phyloP scores from a whole-genome alignment of 2,329 filamentous ascomycete species.

The Stylonectria norvegica region DNA sequence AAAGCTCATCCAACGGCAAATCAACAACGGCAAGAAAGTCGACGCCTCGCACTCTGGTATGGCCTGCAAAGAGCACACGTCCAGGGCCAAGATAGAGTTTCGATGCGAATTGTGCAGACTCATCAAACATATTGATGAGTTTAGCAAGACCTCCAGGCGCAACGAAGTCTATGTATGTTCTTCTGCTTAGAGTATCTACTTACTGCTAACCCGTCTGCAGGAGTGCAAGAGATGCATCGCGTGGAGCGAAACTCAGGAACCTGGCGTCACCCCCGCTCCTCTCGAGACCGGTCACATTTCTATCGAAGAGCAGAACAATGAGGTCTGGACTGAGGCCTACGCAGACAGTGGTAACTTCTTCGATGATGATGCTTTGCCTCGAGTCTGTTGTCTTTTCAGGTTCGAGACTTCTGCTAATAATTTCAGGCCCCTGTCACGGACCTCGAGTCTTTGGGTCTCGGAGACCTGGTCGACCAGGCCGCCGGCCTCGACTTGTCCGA shows the following conservation, averaged over 20 bases:
- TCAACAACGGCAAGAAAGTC: constrained; percentile 10
- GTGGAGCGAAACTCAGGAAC: constrained; percentile 37
- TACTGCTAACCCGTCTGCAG: constrained; percentile 23
- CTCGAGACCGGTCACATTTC: constrained; percentile 34
- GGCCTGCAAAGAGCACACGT: constrained; percentile 34
- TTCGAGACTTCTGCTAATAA: constrained; percentile 2
- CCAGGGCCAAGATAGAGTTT: constrained; percentile 23
- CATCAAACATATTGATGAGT: constrained; percentile 27
- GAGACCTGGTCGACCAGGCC: neutral
- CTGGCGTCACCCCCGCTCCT: constrained; percentile 26
- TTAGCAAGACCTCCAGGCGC: constrained; percentile 28
- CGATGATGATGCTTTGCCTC: constrained; percentile 14
- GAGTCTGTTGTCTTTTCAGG: constrained; percentile 12
- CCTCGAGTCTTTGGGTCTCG: constrained; percentile 21
- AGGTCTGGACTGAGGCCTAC: constrained; percentile 11
- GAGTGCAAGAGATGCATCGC: constrained; percentile 34
- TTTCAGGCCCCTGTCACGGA: constrained; percentile 27
- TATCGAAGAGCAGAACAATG: constrained; percentile 24
- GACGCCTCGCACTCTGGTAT: constrained; percentile 34
- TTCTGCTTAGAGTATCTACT: too few relatives aligned
- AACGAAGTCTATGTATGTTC: constrained; percentile 30
- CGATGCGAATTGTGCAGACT: constrained; percentile 32
- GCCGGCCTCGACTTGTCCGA: neutral
- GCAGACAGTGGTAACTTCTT: constrained; percentile 26
- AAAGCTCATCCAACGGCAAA: constrained; percentile 20